Conservation (phyloP, 2,329 filamentous ascomycete species). For the Aaosphaeria pasadenensis region DNA sequence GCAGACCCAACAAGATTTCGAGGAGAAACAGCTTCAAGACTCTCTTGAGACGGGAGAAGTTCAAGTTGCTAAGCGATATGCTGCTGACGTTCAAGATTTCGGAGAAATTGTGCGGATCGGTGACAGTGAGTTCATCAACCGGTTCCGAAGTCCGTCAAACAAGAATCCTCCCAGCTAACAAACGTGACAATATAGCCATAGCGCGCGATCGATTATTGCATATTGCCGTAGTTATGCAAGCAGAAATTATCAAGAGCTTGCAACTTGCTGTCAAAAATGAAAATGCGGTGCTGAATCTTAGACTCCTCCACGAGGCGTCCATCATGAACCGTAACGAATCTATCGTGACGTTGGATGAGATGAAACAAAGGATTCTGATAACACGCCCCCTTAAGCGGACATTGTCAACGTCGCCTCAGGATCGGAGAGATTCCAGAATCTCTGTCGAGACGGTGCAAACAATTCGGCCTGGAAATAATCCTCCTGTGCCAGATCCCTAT, state of each 20-base stretch:
- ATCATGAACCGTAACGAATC: slow-evolving; percentile 34
- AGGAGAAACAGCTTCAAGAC: slow-evolving; percentile 38
- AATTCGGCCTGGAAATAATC: slow-evolving; percentile 8
- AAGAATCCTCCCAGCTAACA: slow-evolving; percentile 4
- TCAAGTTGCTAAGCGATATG: slow-evolving; percentile 31
- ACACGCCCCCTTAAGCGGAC: slow-evolving; percentile 18
- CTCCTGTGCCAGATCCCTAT: slow-evolving; percentile 11
- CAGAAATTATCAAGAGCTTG: slow-evolving; percentile 38
- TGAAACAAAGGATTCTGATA: slow-evolving; percentile 36
- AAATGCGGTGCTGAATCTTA: slow-evolving; percentile 32
- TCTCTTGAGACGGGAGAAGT: slow-evolving; percentile 37
- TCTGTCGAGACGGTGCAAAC: slow-evolving; percentile 13
- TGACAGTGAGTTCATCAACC: slow-evolving; percentile 30
- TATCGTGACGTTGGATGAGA: slow-evolving; percentile 30
- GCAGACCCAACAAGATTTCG: slow-evolving; percentile 23
- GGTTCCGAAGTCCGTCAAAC: slow-evolving; percentile 9
- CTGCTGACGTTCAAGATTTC: slow-evolving; percentile 31
- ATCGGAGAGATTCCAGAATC: slow-evolving; percentile 1
- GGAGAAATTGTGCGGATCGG: slow-evolving; percentile 36
- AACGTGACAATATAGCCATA: slow-evolving; percentile 21
- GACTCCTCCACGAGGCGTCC: slow-evolving; percentile 34
- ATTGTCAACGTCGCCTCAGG: slow-evolving; percentile 5
- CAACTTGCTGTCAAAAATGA: slow-evolving; percentile 36
- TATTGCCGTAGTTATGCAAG: slow-evolving; percentile 39
- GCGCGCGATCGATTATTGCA: slow-evolving; percentile 37